Evolutionary conservation across 1,284 basidiomycete species (phyloP).

Genomic region (Stygiomarasmius scandens): DNA sequence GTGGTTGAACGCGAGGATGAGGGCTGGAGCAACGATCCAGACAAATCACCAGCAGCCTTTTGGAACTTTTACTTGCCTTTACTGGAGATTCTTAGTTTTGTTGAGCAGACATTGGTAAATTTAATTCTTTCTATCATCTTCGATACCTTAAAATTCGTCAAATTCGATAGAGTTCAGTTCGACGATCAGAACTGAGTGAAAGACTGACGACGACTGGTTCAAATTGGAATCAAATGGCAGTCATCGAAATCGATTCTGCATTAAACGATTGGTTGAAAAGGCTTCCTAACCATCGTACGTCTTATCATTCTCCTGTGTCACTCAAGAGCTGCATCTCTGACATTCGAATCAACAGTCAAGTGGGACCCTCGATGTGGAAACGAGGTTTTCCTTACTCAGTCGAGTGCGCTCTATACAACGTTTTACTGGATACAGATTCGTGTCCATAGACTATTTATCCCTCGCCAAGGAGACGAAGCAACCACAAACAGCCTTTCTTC

Average conservation of each 20-base stretch:
- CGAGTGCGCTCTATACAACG: slow-evolving; percentile 55
- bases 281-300: slow-evolving; percentile 51
- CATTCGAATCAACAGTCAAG: slow-evolving; percentile 49
- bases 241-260: slow-evolving; percentile 58
- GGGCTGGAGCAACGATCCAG: too few relatives aligned
- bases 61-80: too few relatives aligned
- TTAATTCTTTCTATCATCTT: not conserved
- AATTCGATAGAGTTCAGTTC: slow-evolving; percentile 53
- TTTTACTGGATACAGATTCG: slow-evolving; percentile 68
- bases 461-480: slow-evolving; percentile 20
- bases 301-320: too few relatives aligned
- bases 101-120: too few relatives aligned
- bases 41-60: too few relatives aligned
- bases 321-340: too few relatives aligned
- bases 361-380: slow-evolving; percentile 66
- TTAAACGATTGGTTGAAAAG: slow-evolving; percentile 61
- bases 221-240: slow-evolving; percentile 52
- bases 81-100: too few relatives aligned
- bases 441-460: slow-evolving; percentile 59
- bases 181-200: slow-evolving; percentile 43
- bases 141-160: not conserved
- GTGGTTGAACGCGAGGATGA: too few relatives aligned
- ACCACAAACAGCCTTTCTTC: slow-evolving; percentile 37
- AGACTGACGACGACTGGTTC: slow-evolving; percentile 43
- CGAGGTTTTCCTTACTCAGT: slow-evolving; percentile 58